Evolutionary conservation across 805 yeast genomes (phyloP), one percentile per base, ranked within the genome.

Genomic region (Candida koratica): DNA sequence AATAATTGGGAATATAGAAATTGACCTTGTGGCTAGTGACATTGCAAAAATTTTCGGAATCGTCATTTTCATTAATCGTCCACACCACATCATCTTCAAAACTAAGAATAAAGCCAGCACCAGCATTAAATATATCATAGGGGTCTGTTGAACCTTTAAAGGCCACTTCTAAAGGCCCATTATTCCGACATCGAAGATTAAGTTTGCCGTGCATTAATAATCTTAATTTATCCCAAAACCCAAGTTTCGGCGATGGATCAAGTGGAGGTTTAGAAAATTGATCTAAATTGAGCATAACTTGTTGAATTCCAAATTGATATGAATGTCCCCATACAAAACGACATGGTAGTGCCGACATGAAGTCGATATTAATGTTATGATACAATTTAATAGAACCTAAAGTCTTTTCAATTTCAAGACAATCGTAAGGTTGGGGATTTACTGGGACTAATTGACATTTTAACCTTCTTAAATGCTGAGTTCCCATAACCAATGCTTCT

Each of bases 151-250:
- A 76, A 1, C 95, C 93, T 51, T 85, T 84, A 49, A 82, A 64
- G 2, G 77, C 69, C 5, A 82, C 70, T 38, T 77, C 73, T 28
- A 84, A 64, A 13, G 46, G 44, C 7, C 48, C 46, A 11, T 38
- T 27, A 25, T 16, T 13, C 6, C 26, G 11, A 39, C 48, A 44
- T n/a, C 28, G 30, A 37, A 87, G 67, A 2, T 56, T 58, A 36
- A 81, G 58, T 13, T 75, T 71, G 0, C 95, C 95, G 61, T 89
- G 97, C 47, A 87, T 62, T 11, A 82, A 67, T 18, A 79, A 69
- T 33, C 96, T 64, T 17, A 87, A 58, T 54, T 88, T 90, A 58
- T 89, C 97, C 97, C 97, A 89, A 47, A 88, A 80, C 0, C 97
- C 97, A 10, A 87, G 61, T 47, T 82, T 83, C 3, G 77, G 73